phyloP scores from a whole-genome alignment of 495 filamentous ascomycete genomes.

The Aspergillus incahuasiensis region DNA sequence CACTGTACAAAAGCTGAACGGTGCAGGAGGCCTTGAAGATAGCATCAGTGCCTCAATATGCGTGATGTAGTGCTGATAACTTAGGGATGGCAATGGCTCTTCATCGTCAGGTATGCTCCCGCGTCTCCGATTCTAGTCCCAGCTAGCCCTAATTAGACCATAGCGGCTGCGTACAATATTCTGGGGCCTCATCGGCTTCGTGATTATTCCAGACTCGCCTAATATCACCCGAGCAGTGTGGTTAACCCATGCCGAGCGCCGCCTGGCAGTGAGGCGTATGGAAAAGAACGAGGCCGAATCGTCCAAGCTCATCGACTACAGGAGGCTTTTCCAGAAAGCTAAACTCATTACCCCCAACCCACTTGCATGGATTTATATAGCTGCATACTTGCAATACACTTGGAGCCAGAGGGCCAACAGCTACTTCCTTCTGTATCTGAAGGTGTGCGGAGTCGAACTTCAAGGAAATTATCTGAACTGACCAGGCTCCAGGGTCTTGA shows the following conservation, averaged over 20 bases:
- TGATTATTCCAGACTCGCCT: slow-evolving; percentile 17
- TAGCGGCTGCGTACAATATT: slow-evolving; percentile 12
- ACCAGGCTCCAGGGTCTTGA: slow-evolving; percentile 3
- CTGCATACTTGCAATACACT: slow-evolving; percentile 12
- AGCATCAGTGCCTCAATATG: neutral
- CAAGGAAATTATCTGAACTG: neutral
- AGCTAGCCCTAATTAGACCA: neutral
- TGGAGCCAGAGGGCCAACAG: slow-evolving; percentile 18
- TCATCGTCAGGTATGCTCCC: slow-evolving; percentile 13
- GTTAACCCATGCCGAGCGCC: slow-evolving; percentile 14
- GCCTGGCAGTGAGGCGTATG: slow-evolving; percentile 13
- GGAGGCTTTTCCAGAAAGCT: slow-evolving; percentile 7
- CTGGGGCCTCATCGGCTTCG: slow-evolving; percentile 14
- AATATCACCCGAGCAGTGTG: slow-evolving; percentile 16
- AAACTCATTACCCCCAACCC: slow-evolving; percentile 6
- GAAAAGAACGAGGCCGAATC: slow-evolving; percentile 12
- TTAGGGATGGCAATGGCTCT: slow-evolving; percentile 21
- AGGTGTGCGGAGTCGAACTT: neutral
- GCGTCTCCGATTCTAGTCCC: neutral
- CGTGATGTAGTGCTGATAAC: neutral
- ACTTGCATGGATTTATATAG: slow-evolving; percentile 14
- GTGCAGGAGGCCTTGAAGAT: slow-evolving; percentile 7
- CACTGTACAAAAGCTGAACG: slow-evolving; percentile 20
- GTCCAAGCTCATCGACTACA: slow-evolving; percentile 14
- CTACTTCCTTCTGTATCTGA: slow-evolving; percentile 18